A percentile compares a stretch with the other conserved stretches of the same genome.
Conservation (phyloP, 2,329 filamentous ascomycete genomes). For the Claviceps sp. region DNA sequence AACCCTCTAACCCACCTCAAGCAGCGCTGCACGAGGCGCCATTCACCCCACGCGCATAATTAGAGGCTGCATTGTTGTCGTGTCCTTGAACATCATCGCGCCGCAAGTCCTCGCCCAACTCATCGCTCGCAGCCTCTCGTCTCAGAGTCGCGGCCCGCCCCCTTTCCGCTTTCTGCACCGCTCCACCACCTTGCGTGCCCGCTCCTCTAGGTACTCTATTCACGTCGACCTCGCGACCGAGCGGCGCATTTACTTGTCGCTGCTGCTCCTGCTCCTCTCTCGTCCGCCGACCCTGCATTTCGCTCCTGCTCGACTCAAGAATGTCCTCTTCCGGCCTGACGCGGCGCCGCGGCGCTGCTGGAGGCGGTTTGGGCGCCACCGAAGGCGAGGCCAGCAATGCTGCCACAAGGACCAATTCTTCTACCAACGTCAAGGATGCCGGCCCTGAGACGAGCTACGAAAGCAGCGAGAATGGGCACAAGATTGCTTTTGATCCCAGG, state of each 20-base stretch:
- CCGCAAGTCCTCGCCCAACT: neutral
- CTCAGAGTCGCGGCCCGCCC: conserved; percentile 2
- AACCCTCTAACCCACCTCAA: too few relatives aligned
- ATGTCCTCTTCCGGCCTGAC: conserved; percentile 41
- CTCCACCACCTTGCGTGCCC: neutral
- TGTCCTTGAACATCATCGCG: neutral
- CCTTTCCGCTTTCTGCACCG: neutral
- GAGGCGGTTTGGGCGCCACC: conserved; percentile 40
- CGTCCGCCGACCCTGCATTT: neutral
- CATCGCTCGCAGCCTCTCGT: neutral
- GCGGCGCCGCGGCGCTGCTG: conserved; percentile 57
- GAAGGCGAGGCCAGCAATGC: conserved; percentile 44
- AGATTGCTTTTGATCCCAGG: conserved; percentile 93
- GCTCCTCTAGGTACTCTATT: neutral
- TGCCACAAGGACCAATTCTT: conserved; percentile 44
- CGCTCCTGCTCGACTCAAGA: conserved; percentile 6
- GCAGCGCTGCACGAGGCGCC: too few relatives aligned
- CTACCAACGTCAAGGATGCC: conserved; percentile 38
- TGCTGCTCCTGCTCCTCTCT: neutral
- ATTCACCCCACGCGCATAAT: too few relatives aligned
- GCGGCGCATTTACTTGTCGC: conserved; percentile 6
- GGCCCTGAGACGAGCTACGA: conserved; percentile 74
- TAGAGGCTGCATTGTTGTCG: too few relatives aligned
- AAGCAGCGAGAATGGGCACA: conserved; percentile 88
- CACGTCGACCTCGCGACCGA: conserved; percentile 1